These are phyloP conservation scores for Apiotrichum gracile DNA, from an alignment of 1,284 basidiomycete genomes.

Conservation along the genomic window DNA sequence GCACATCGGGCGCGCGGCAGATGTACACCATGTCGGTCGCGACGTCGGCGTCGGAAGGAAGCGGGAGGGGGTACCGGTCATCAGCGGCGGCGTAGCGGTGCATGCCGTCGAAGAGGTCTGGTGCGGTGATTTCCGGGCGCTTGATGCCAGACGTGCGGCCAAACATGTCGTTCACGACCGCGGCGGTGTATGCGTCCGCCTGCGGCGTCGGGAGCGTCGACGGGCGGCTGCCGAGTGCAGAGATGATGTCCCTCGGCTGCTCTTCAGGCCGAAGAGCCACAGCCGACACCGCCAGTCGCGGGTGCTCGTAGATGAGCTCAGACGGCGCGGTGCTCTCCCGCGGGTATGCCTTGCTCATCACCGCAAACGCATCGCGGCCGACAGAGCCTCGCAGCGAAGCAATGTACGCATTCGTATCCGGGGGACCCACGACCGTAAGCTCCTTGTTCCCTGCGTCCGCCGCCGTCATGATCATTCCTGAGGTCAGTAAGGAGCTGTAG, in stretches of 20 bases:
- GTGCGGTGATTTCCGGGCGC: not conserved
- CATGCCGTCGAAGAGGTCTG: slow-evolving; percentile 2
- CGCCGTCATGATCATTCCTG: slow-evolving; percentile 74
- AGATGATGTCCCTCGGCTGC: not conserved
- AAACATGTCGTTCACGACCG: slow-evolving; percentile 29
- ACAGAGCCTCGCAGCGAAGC: slow-evolving; percentile 54
- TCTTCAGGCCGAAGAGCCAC: slow-evolving; percentile 20
- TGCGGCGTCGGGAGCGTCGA: not conserved
- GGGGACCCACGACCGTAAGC: slow-evolving; percentile 65
- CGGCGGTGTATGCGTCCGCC: not conserved
- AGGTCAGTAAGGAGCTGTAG: not conserved
- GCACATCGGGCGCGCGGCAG: slow-evolving; percentile 64
- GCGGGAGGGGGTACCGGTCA: slow-evolving; percentile 22
- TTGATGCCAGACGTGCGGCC: not conserved
- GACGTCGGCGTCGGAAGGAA: slow-evolving; percentile 22
- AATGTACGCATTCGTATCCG: slow-evolving; percentile 62
- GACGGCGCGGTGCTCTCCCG: slow-evolving; percentile 6
- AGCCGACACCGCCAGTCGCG: slow-evolving; percentile 28
- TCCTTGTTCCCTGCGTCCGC: slow-evolving; percentile 62
- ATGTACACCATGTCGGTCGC: slow-evolving; percentile 56
- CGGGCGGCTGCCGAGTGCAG: not conserved
- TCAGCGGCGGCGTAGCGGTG: slow-evolving; percentile 9
- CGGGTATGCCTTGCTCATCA: slow-evolving; percentile 14
- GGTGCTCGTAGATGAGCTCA: slow-evolving; percentile 21
- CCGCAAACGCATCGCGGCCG: slow-evolving; percentile 11